Evolutionary conservation across 2,329 filamentous ascomycete species (phyloP), one percentile per base, ranked within the genome.

Genomic region (Didymosphaeria variabile): DNA sequence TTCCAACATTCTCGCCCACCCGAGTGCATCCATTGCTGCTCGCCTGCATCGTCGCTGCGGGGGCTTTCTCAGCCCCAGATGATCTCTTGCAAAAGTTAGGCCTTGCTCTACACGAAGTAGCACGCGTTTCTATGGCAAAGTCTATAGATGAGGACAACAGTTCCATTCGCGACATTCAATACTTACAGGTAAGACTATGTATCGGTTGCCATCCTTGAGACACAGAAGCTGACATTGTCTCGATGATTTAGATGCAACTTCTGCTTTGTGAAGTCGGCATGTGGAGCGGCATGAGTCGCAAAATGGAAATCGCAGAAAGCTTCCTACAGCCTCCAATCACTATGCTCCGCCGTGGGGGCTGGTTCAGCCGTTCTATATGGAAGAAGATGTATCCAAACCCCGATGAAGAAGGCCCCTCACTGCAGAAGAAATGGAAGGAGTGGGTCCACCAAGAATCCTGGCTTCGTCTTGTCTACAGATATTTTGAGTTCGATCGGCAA

Each of bases 391-490:
- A 79, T 0, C 83, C 87, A 1, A 71, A 78, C n/a, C 70, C 82
- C 0, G 82, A 84, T 1, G 89, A 91, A 58, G 79, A 85, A 23
- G 87, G 85, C 1, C 74, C 85, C 19, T 78, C 78, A 2, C 77
- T 93, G 0, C 84, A 90, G 59, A 77, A 81, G 3, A 91, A 91
- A 67, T 92, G 90, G 90, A 82, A 79, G 58, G 76, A 78, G 26
- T 92, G 90, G 90, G 82, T 86, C 15, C 81, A 86, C 50, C 80
- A 86, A 61, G 90, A 92, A 70, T 88, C 86, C 3, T 90, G 87
- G 79, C 90, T 91, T 72, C 84, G 89, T 79, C 84, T 93, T 2
- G 86, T 87, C 3, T 88, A 90, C 61, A 87, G 90, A 69, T 79
- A 86, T 15, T 90, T 90, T 65, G 76, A 89, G 5, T 84, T 88